These are phyloP conservation scores for Albugo laibachii DNA, from an alignment of 352 stramenopile species.

Conservation along the genomic window DNA sequence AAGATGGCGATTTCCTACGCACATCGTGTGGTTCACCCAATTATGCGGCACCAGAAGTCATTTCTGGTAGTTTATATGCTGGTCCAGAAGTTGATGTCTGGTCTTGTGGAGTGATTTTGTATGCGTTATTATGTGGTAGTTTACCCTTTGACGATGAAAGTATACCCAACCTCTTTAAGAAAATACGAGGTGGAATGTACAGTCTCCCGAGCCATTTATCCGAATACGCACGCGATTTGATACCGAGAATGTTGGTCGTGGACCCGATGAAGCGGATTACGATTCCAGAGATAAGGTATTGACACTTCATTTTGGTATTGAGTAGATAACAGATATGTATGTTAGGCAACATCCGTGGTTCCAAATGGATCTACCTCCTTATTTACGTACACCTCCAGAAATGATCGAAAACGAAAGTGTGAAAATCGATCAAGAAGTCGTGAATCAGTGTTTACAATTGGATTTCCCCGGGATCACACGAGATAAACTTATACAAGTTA, in stretches of 20 bases:
- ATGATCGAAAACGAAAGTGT: slow-evolving; percentile 86
- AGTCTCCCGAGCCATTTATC: slow-evolving; percentile 92
- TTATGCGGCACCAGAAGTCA: slow-evolving; percentile 99
- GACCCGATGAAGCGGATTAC: slow-evolving; percentile 99
- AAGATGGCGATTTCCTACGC: slow-evolving; percentile 96
- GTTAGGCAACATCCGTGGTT: slow-evolving; percentile 92
- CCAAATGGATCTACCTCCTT: slow-evolving; percentile 93
- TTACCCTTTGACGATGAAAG: slow-evolving; percentile 98
- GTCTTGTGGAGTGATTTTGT: slow-evolving; percentile 98
- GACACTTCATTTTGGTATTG: not conserved
- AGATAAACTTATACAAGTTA: slow-evolving; percentile 25
- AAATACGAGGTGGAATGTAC: slow-evolving; percentile 97
- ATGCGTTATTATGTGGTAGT: slow-evolving; percentile 94
- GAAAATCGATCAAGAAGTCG: slow-evolving; percentile 61
- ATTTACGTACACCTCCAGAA: slow-evolving; percentile 91
- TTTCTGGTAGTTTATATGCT: slow-evolving; percentile 95
- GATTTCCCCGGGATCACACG: slow-evolving; percentile 26
- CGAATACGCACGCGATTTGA: slow-evolving; percentile 90
- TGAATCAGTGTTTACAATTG: slow-evolving; percentile 31
- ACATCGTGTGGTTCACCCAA: slow-evolving; percentile 97
- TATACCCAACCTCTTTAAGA: slow-evolving; percentile 98
- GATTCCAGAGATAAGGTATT: slow-evolving; percentile 90
- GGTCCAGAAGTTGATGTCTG: slow-evolving; percentile 98
- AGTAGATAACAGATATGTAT: not conserved
- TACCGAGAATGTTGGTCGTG: slow-evolving; percentile 96